Base-by-base conservation (phyloP, 768 basidiomycete species). In the Paxillus ammoniavirescens region DNA sequence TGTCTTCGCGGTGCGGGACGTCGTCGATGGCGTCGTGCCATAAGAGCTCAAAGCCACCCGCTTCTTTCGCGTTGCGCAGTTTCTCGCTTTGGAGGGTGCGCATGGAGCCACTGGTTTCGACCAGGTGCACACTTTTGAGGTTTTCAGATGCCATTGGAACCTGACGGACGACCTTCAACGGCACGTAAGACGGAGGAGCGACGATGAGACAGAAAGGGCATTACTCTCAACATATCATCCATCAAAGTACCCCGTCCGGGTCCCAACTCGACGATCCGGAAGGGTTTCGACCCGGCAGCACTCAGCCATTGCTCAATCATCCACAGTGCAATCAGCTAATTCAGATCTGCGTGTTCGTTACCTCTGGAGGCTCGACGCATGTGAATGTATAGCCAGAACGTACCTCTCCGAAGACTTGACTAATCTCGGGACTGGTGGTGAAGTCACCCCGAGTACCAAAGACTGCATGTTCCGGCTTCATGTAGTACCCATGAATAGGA, bases 351-450 rank as follows among this genome's bases (percentile, higher is more conserved):
- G 56, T 57, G 72, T 65, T 81, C 71, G 71, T 79, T 72, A 76
- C 68, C 74, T 63, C 53, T 41, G 44, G 56, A 48, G 38, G 41
- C 56, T 26, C 30, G 3, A 42, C 18, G 35, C 7, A 8, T 4
- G 46, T 3, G 21, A 21, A 33, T 21, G 46, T 12, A 36, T n/a
- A 15, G 17, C 23, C 23, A 53, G 38, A 42, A 69, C 82, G 58
- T 65, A 94, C 96, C 84, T 99, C 96, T 54, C 97, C 97, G 67
- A 98, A 98, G 0, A 91, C 83, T 67, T 98, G 94, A 61, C 84
- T 91, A 49, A 99, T 98, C 69, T 99, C 97, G 2, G 96, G 97
- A 61, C 90, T 93, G 10, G 97, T 99, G 18, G 90, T 88, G 65
- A 98, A 99, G 74, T 99, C 97, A 5, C 97, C 97, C 40, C 78